Percentiles rank a stretch among this genome's conserved stretches.
Conservation (phyloP, 2,329 filamentous ascomycete genomes). For the Thermochaetoides dissita region DNA sequence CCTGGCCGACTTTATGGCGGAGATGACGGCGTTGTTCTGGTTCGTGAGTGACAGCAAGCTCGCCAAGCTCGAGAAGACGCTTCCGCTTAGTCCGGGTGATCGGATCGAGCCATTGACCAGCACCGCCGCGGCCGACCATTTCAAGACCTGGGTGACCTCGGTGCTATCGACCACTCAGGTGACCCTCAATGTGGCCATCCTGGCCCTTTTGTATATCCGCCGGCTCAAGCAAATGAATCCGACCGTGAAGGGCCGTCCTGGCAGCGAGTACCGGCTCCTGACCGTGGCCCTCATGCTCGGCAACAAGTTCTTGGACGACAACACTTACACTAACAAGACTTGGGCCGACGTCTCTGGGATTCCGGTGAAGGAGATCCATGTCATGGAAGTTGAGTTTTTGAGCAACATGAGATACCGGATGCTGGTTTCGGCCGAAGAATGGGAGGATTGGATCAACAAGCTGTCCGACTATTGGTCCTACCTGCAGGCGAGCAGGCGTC, state of each 20-base stretch:
- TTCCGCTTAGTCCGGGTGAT: conserved; percentile 25
- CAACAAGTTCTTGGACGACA: conserved; percentile 97
- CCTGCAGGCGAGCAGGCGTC: conserved; percentile 50
- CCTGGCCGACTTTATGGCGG: conserved; percentile 66
- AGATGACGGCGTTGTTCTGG: conserved; percentile 97
- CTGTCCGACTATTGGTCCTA: conserved; percentile 72
- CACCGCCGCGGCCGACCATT: conserved; percentile 63
- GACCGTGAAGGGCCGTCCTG: conserved; percentile 74
- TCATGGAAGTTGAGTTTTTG: conserved; percentile 99
- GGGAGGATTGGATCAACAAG: conserved; percentile 75
- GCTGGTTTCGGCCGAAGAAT: conserved; percentile 71
- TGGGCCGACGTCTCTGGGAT: conserved; percentile 98
- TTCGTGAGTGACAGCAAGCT: conserved; percentile 43
- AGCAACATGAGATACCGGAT: conserved; percentile 97
- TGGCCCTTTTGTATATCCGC: conserved; percentile 87
- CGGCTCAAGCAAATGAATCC: conserved; percentile 83
- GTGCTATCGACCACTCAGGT: conserved; percentile 91
- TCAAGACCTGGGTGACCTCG: conserved; percentile 85
- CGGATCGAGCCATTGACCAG: conserved; percentile 45
- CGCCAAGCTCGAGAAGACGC: conserved; percentile 49
- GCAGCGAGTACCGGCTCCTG: conserved; percentile 83
- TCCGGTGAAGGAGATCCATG: conserved; percentile 84
- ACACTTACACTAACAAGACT: conserved; percentile 98
- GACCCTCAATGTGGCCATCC: conserved; percentile 82
- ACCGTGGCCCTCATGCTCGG: conserved; percentile 95